Evolutionary conservation across 2,329 filamentous ascomycete species (phyloP).

Genomic region (Albifimbria verrucaria): DNA sequence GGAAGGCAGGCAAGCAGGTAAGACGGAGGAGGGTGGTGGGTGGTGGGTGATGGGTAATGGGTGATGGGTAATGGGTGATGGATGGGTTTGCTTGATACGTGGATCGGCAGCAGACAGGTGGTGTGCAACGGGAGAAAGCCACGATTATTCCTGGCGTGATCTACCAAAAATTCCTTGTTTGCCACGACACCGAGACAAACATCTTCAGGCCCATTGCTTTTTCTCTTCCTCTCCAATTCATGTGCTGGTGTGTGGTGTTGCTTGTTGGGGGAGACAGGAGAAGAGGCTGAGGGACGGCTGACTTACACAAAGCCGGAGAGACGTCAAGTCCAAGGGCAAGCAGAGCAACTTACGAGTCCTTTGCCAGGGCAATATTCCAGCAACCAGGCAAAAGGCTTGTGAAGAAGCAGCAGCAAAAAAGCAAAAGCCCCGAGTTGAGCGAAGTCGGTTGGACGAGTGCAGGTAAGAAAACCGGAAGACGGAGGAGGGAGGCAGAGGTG

Average conservation of each 20-base stretch:
- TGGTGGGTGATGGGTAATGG: too few species aligned
- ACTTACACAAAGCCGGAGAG: neutral
- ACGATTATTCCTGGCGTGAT: neutral
- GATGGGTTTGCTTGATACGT: too few species aligned
- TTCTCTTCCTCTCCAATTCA: neutral
- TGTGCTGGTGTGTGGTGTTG: neutral
- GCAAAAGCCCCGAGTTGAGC: constrained; percentile 6
- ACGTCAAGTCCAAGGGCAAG: neutral
- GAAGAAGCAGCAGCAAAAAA: constrained; percentile 13
- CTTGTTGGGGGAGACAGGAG: neutral
- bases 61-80: too few species aligned
- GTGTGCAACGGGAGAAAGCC: neutral
- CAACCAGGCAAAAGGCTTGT: constrained; percentile 26
- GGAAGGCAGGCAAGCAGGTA: neutral
- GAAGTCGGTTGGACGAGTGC: constrained; percentile 10
- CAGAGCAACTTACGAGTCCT: constrained; percentile 11
- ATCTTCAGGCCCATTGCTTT: neutral
- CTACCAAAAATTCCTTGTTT: neutral
- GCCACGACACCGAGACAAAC: neutral
- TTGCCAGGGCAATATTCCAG: constrained; percentile 37
- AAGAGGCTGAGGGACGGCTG: neutral
- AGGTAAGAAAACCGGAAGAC: neutral
- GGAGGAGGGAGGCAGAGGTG: neutral
- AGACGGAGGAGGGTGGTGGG: too few species aligned
- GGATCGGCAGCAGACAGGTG: neutral